Percentiles rank a stretch among this genome's conserved stretches.
Conservation (phyloP, 2,329 filamentous ascomycete genomes). For the Penicillium sp. region DNA sequence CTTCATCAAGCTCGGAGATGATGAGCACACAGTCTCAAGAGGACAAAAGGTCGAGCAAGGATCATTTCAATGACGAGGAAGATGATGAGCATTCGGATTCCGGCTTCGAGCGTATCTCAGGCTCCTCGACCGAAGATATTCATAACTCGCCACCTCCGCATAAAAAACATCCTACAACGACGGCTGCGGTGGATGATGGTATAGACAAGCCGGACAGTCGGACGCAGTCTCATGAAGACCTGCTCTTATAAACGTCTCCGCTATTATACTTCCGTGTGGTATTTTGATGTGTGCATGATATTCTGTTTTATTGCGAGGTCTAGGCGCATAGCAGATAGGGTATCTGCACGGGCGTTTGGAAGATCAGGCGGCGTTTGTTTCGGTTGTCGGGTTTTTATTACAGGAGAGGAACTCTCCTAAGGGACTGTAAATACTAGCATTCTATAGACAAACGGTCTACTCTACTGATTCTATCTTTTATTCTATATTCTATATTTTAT, state of each 20-base stretch:
- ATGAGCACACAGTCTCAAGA: neutral
- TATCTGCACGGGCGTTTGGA: constrained; percentile 10
- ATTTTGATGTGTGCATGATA: neutral
- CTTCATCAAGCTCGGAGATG: neutral
- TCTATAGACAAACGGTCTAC: neutral
- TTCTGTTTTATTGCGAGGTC: neutral
- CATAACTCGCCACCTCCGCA: constrained; percentile 16
- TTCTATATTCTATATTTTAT: neutral
- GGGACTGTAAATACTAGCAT: neutral
- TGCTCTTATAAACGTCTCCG: neutral
- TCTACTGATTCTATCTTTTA: neutral
- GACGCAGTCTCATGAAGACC: constrained; percentile 3
- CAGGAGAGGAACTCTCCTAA: too few relatives aligned
- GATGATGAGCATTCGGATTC: constrained; percentile 7
- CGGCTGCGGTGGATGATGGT: neutral
- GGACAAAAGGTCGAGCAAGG: neutral
- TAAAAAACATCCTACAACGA: neutral
- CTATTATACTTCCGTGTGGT: neutral
- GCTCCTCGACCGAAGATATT: constrained; percentile 24
- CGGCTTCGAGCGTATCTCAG: constrained; percentile 19
- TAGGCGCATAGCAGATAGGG: constrained; percentile 7
- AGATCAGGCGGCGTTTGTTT: neutral
- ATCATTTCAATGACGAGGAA: neutral
- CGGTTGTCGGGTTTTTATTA: neutral
- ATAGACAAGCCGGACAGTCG: neutral